Evolutionary conservation across 495 filamentous ascomycete genomes (phyloP), one percentile per base, ranked within the genome.

Genomic region (Hypoxylon lienhwacheense): DNA sequence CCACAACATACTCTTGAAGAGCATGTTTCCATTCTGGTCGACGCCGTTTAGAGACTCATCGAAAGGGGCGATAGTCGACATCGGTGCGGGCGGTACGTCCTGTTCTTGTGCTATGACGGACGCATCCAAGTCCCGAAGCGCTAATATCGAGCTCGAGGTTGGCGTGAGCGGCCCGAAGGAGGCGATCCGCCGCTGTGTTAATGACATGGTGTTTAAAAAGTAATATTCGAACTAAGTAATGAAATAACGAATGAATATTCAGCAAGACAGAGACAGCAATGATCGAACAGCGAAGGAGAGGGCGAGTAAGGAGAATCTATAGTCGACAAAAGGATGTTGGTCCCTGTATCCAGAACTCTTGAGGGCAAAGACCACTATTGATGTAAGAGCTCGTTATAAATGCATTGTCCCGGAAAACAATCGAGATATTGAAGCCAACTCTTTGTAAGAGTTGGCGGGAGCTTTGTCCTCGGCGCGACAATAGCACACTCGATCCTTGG

Each of bases 11-110:
- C 78, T 63, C 40, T 64, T 74, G 45, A 79, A 78, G 1, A 78
- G 40, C 31, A 73, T 58, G 66, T 82, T 77, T 34, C 69, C 59
- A 1, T 66, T 21, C 52, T 78, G 74, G 48, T 81, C 75, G 47
- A 82, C 77, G 10, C 79, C 79, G 29, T 75, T 76, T 19, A 82
- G 65, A 10, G 66, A 71, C 0, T 72, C 75, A 40, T 69, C 63
- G 61, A 71, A 82, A 5, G 73, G 73, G 4, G 70, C 69, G 16
- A 82, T 76, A 24, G 73, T 76, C 1, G 66, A 55, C 34, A 15
- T 20, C 1, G n/a, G n/a, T n/a, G 60, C 40, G 21, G 67, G 35
- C 17, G 47, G 22, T 6, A 45, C 44, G 40, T 65, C 54, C 21
- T 49, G 53, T 40, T 39, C 45, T 16, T 40, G n/a, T 32, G 52